Evolutionary conservation across 1,139 yeast species (phyloP).

Genomic region (Protomyces inouyei): DNA sequence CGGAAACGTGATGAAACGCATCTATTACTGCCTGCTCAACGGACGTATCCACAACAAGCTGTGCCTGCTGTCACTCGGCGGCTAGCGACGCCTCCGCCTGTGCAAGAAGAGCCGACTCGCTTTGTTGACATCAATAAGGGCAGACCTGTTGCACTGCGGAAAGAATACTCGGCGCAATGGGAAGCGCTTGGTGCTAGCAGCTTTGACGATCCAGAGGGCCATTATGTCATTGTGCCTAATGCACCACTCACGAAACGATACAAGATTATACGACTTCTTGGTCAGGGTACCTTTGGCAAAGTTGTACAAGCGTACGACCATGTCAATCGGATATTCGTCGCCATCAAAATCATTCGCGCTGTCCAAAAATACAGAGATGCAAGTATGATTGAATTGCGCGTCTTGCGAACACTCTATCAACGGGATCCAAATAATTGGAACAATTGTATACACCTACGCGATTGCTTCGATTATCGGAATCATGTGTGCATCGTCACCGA

Average conservation of each 20-base stretch:
- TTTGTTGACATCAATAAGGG: neutral
- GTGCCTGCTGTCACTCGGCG: neutral
- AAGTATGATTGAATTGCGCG: slow-evolving; percentile 53
- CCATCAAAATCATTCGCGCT: slow-evolving; percentile 74
- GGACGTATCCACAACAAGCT: neutral
- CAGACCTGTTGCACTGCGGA: slow-evolving; percentile 1
- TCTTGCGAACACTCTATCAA: slow-evolving; percentile 69
- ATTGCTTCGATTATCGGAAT: slow-evolving; percentile 87
- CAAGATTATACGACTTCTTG: slow-evolving; percentile 47
- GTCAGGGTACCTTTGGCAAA: slow-evolving; percentile 98
- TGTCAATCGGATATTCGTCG: slow-evolving; percentile 60
- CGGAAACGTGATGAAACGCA: neutral
- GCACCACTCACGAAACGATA: slow-evolving; percentile 41
- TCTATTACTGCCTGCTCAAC: neutral
- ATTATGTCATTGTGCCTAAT: slow-evolving; percentile 40
- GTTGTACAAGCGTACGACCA: slow-evolving; percentile 57
- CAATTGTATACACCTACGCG: slow-evolving; percentile 61
- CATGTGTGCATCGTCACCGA: slow-evolving; percentile 95
- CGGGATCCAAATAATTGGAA: slow-evolving; percentile 59
- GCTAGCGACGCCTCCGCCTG: neutral
- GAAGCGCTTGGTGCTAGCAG: neutral
- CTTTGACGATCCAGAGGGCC: slow-evolving; percentile 43
- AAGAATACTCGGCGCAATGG: slow-evolving; percentile 5
- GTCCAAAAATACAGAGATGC: slow-evolving; percentile 48
- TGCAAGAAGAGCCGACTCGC: neutral